phyloP scores from a whole-genome alignment of 441 rosid genomes.

The Bocquillonia castaneifolia region DNA sequence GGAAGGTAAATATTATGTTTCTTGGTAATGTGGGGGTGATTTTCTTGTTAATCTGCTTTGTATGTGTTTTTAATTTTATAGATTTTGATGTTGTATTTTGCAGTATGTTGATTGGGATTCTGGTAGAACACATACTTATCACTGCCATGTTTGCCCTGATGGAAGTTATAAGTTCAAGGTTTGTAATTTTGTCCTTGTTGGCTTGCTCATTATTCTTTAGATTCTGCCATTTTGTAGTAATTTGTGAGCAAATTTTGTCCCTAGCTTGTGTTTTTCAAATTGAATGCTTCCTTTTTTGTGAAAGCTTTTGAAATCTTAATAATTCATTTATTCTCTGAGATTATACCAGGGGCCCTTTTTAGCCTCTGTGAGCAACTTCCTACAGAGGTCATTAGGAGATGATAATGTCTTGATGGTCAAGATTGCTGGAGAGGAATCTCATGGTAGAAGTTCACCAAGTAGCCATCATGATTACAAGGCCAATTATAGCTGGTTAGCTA shows the following conservation, averaged over 20 bases:
- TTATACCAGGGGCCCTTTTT: conserved; percentile 61
- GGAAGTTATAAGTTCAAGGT: conserved; percentile 63
- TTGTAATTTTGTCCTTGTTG: conserved; percentile 21
- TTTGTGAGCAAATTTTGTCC: not conserved
- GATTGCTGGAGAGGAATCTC: conserved; percentile 31
- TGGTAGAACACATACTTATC: conserved; percentile 44
- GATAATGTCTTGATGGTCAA: conserved; percentile 65
- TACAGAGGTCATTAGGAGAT: conserved; percentile 73
- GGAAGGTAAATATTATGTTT: conserved; percentile 33
- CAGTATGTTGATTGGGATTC: conserved; percentile 56
- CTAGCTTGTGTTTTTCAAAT: no score
- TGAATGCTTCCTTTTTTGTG: no score
- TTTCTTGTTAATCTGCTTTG: not conserved
- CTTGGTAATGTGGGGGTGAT: not conserved
- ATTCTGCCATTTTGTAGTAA: not conserved
- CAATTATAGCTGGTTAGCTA: conserved; percentile 35
- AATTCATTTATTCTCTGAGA: not conserved
- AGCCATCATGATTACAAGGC: conserved; percentile 8
- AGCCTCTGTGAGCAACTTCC: conserved; percentile 36
- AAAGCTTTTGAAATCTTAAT: no score
- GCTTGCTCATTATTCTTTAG: not conserved
- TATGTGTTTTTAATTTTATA: not conserved
- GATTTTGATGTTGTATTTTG: conserved; percentile 4
- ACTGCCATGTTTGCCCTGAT: conserved; percentile 43
- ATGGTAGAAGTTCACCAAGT: conserved; percentile 11